These are phyloP conservation scores for Pseudogymnoascus sp. DNA, from an alignment of 2,329 filamentous ascomycete species.

Conservation along the genomic window DNA sequence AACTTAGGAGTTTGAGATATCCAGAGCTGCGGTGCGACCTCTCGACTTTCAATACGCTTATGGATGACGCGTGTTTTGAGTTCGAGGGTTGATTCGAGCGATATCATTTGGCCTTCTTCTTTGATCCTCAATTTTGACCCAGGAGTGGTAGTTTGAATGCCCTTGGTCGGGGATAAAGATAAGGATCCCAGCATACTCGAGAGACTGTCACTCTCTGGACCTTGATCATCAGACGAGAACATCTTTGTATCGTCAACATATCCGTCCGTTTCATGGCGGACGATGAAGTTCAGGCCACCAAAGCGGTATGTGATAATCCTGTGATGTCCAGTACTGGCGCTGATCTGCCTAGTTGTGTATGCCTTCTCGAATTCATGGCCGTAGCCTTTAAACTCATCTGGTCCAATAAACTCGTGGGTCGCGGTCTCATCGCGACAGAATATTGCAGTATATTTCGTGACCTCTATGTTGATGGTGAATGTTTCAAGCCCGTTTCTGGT, in stretches of 20 bases:
- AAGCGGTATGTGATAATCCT: conserved; percentile 39
- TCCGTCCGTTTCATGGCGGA: conserved; percentile 38
- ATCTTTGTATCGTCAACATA: conserved; percentile 25
- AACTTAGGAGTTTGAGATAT: conserved; percentile 39
- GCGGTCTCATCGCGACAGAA: conserved; percentile 31
- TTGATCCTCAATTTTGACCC: conserved; percentile 27
- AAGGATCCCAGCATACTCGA: conserved; percentile 21
- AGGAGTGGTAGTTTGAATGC: not conserved
- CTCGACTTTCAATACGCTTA: conserved; percentile 28
- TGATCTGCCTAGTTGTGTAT: conserved; percentile 32
- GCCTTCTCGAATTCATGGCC: conserved; percentile 39
- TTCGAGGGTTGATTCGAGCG: conserved; percentile 34
- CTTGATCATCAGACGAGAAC: conserved; percentile 2
- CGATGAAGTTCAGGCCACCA: conserved; percentile 32
- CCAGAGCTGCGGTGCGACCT: conserved; percentile 38
- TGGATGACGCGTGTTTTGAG: conserved; percentile 36
- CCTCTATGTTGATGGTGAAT: conserved; percentile 37
- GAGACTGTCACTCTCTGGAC: conserved; percentile 18
- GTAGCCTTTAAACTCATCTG: conserved; percentile 34
- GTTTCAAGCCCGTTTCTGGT: conserved; percentile 22
- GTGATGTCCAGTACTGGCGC: conserved; percentile 37
- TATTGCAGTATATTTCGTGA: conserved; percentile 32
- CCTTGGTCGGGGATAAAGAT: conserved; percentile 20
- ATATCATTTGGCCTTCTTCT: conserved; percentile 27
- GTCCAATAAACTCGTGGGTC: conserved; percentile 25